A percentile compares a stretch with the other conserved stretches of the same genome.
Conservation (phyloP, 768 basidiomycete species). For the Russula lepida region DNA sequence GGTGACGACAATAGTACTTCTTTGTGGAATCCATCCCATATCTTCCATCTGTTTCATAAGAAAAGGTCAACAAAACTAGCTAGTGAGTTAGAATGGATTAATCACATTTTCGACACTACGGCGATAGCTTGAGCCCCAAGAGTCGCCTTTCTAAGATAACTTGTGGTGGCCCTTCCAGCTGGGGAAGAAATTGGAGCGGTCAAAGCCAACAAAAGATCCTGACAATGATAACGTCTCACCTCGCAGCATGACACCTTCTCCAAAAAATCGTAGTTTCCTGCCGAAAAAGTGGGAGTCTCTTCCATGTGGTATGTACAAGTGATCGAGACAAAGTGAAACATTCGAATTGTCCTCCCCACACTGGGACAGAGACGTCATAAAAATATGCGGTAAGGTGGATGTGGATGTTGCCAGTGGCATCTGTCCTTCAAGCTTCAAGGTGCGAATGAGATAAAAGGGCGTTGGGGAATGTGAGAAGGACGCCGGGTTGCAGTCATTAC, state of each 20-base stretch:
- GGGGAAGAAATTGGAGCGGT: neutral
- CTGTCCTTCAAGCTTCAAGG: neutral
- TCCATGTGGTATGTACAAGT: slow-evolving; percentile 3
- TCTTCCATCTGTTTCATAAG: slow-evolving; percentile 8
- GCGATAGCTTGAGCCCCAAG: slow-evolving; percentile 8
- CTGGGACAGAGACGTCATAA: neutral
- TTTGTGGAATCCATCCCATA: slow-evolving; percentile 19
- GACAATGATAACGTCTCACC: neutral
- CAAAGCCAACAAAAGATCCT: neutral
- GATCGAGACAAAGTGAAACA: slow-evolving; percentile 9
- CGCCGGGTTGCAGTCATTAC: neutral
- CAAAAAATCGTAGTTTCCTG: slow-evolving; percentile 8
- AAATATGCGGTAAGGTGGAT: neutral
- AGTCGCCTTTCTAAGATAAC: slow-evolving; percentile 12
- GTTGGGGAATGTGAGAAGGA: neutral
- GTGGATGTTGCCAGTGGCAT: slow-evolving; percentile 11
- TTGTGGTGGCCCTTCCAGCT: slow-evolving; percentile 17
- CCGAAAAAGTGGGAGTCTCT: slow-evolving; percentile 1
- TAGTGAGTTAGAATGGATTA: neutral
- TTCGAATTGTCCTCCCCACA: neutral
- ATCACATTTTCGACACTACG: slow-evolving; percentile 11
- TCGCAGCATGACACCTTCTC: slow-evolving; percentile 15
- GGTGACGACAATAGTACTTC: neutral
- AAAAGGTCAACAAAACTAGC: neutral
- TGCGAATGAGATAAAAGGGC: neutral